These are phyloP conservation scores for Serendipita vermifera DNA, from an alignment of 768 basidiomycete species.

Conservation along the genomic window DNA sequence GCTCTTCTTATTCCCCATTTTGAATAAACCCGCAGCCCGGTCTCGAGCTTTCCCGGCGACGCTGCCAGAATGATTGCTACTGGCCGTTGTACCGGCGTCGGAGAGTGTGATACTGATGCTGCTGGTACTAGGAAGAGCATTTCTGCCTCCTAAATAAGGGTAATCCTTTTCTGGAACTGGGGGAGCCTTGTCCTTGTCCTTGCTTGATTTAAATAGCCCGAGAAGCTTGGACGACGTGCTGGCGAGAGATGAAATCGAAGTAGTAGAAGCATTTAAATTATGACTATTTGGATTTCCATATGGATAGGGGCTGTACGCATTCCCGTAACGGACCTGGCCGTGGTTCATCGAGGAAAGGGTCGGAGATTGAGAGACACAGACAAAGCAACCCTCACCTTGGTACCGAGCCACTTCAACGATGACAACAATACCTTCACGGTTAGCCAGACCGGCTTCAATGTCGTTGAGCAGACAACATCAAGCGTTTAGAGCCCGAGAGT, in stretches of 20 bases:
- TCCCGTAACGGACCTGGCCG: conserved; percentile 3
- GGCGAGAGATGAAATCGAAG: conserved; percentile 7
- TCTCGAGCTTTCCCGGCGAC: background rate
- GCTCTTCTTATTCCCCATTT: background rate
- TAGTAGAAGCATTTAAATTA: background rate
- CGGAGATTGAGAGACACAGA: background rate
- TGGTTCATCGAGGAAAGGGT: conserved; percentile 3
- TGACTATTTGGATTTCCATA: conserved; percentile 5
- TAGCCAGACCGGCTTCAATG: conserved; percentile 4
- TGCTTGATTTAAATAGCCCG: conserved; percentile 1
- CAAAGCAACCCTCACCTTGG: background rate
- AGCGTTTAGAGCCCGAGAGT: conserved; percentile 41
- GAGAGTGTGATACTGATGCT: conserved; percentile 8
- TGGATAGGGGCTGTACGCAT: conserved; percentile 5
- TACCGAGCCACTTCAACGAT: background rate
- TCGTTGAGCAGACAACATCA: background rate
- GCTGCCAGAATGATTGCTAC: conserved; percentile 3
- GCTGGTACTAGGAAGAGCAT: conserved; percentile 1
- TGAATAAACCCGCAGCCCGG: background rate
- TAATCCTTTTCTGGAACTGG: conserved; percentile 8
- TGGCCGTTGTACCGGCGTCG: background rate
- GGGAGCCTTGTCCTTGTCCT: background rate
- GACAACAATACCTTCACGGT: conserved; percentile 5
- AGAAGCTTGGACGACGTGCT: conserved; percentile 7
- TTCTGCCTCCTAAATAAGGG: background rate